These are phyloP conservation scores for Arbutus unedo DNA, from an alignment of 148 eudicot genomes.

Conservation along the genomic window DNA sequence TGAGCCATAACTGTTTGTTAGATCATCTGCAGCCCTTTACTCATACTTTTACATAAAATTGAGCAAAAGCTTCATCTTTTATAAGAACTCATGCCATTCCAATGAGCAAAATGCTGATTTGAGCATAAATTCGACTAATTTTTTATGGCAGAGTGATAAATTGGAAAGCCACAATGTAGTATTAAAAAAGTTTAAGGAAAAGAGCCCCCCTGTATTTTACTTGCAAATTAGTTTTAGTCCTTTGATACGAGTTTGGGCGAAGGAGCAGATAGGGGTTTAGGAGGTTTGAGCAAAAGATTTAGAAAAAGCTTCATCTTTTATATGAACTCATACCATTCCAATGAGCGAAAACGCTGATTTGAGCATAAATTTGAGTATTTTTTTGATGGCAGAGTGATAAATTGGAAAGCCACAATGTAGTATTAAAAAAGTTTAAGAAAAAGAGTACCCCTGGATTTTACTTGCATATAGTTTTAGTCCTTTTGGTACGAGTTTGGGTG, in stretches of 20 bases:
- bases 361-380: neutral
- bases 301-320: no score
- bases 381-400: neutral
- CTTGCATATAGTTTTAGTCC: neutral
- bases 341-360: neutral
- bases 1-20: neutral
- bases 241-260: neutral
- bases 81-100: neutral
- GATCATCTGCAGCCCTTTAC: neutral
- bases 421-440: neutral
- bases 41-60: neutral
- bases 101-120: neutral
- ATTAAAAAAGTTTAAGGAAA: neutral
- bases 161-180: neutral
- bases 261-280: neutral
- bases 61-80: neutral
- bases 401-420: neutral
- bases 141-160: no score
- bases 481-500: neutral
- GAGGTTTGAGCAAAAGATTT: no score
- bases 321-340: no score
- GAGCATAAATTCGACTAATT: neutral
- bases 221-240: neutral
- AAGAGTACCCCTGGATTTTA: neutral
- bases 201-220: neutral